A percentile compares a stretch with the other conserved stretches of the same genome.
Conservation (phyloP, 1,284 basidiomycete species). For the Marasmius fiardii region DNA sequence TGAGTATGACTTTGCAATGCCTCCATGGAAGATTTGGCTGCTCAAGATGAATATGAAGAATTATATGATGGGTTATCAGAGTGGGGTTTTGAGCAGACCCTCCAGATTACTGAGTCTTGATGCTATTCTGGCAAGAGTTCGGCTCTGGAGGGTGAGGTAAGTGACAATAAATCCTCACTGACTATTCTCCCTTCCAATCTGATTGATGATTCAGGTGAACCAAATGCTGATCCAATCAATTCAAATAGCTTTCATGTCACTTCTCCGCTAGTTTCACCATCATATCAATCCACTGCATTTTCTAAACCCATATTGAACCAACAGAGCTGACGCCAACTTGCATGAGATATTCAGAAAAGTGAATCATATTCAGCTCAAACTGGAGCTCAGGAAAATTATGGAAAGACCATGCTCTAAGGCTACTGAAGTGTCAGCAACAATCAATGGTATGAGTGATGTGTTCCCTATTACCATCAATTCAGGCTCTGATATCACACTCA, state of each 20-base stretch:
- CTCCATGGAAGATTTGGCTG: conserved; percentile 11
- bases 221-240: neutral
- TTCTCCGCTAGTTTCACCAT: too few species aligned
- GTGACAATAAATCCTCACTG: too few species aligned
- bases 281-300: too few species aligned
- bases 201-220: neutral
- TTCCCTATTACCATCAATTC: conserved; percentile 13
- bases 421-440: conserved; percentile 12
- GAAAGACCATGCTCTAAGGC: conserved; percentile 18
- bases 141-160: neutral
- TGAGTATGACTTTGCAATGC: conserved; percentile 1
- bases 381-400: conserved; percentile 12
- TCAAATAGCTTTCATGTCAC: neutral
- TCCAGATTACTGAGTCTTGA: neutral
- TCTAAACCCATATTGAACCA: neutral
- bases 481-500: conserved; percentile 22
- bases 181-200: neutral
- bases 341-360: neutral
- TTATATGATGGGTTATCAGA: conserved; percentile 10
- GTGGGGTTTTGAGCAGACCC: conserved; percentile 6
- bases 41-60: conserved; percentile 18
- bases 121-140: neutral
- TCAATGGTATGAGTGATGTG: conserved; percentile 8
- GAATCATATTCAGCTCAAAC: neutral
- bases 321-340: neutral